These are phyloP conservation scores for Pestalotiopsis sp. DNA, from an alignment of 2,329 filamentous ascomycete species.

Conservation along the genomic window DNA sequence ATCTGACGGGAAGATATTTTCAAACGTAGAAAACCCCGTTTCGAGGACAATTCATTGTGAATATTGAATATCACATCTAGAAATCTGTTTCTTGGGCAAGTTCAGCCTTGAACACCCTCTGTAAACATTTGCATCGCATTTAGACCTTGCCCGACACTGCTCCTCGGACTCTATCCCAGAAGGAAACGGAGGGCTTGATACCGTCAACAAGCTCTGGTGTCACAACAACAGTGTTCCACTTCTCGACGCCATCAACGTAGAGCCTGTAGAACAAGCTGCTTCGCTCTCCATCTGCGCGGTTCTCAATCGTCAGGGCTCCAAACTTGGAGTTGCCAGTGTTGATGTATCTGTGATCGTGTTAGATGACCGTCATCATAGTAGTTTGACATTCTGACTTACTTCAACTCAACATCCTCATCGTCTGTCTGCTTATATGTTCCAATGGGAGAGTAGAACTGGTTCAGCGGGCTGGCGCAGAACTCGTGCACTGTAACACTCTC, in stretches of 20 bases:
- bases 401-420: slow-evolving; percentile 79
- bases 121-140: background rate
- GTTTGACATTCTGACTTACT: slow-evolving; percentile 58
- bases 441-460: slow-evolving; percentile 90
- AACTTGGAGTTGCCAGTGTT: slow-evolving; percentile 90
- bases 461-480: slow-evolving; percentile 88
- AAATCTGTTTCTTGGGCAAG: background rate
- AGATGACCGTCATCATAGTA: slow-evolving; percentile 14
- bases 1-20: background rate
- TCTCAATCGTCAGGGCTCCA: slow-evolving; percentile 78
- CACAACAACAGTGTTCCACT: slow-evolving; percentile 68
- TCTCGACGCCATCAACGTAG: slow-evolving; percentile 79
- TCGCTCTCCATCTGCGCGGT: slow-evolving; percentile 62
- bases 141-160: slow-evolving; percentile 6
- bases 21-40: background rate
- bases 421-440: slow-evolving; percentile 83
- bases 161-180: slow-evolving; percentile 49
- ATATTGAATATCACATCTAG: background rate
- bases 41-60: background rate
- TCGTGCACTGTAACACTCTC: slow-evolving; percentile 75
- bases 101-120: background rate
- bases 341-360: slow-evolving; percentile 61
- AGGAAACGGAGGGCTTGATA: slow-evolving; percentile 36
- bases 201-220: slow-evolving; percentile 43
- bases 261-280: slow-evolving; percentile 79